These are phyloP conservation scores for Fusarium citri DNA, from an alignment of 2,329 filamentous ascomycete genomes.

Conservation along the genomic window DNA sequence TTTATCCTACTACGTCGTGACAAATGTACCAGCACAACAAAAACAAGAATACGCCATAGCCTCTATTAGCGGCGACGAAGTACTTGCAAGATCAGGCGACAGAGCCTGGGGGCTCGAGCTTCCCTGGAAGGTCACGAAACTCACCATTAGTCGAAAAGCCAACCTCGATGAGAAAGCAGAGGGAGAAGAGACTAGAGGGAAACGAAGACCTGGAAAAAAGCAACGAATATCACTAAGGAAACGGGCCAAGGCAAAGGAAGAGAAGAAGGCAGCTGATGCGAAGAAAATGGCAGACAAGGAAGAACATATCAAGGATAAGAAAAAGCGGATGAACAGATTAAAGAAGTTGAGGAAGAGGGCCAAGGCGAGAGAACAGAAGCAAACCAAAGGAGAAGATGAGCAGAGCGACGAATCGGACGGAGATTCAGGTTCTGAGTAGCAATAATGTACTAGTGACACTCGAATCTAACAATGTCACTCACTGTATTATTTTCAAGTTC, in stretches of 20 bases:
- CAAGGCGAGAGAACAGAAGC: slow-evolving; percentile 68
- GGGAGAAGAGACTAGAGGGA: slow-evolving; percentile 46
- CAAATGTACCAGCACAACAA: slow-evolving; percentile 51
- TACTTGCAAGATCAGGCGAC: slow-evolving; percentile 57
- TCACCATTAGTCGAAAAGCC: slow-evolving; percentile 53
- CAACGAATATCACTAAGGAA: slow-evolving; percentile 63
- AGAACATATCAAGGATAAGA: slow-evolving; percentile 69
- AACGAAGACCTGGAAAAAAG: slow-evolving; percentile 68
- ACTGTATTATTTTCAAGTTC: not conserved
- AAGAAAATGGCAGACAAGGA: slow-evolving; percentile 62
- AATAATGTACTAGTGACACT: not conserved
- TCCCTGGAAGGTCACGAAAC: slow-evolving; percentile 67
- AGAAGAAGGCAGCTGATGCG: slow-evolving; percentile 54
- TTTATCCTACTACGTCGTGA: slow-evolving; percentile 62
- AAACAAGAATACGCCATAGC: slow-evolving; percentile 56
- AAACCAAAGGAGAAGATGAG: slow-evolving; percentile 40
- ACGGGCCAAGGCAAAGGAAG: slow-evolving; percentile 56
- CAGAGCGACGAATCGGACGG: slow-evolving; percentile 28
- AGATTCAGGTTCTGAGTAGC: slow-evolving; percentile 34
- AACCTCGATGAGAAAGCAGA: slow-evolving; percentile 17
- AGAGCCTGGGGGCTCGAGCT: slow-evolving; percentile 69
- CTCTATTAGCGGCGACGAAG: slow-evolving; percentile 64
- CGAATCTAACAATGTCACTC: too few relatives aligned
- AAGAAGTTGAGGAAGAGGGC: slow-evolving; percentile 70
- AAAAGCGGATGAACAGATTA: slow-evolving; percentile 69